Percentiles rank a stretch among this genome's conserved stretches.
These are phyloP conservation scores for Trichoderma reesei DNA, from an alignment of 495 filamentous ascomycete species.

Conservation along the genomic window DNA sequence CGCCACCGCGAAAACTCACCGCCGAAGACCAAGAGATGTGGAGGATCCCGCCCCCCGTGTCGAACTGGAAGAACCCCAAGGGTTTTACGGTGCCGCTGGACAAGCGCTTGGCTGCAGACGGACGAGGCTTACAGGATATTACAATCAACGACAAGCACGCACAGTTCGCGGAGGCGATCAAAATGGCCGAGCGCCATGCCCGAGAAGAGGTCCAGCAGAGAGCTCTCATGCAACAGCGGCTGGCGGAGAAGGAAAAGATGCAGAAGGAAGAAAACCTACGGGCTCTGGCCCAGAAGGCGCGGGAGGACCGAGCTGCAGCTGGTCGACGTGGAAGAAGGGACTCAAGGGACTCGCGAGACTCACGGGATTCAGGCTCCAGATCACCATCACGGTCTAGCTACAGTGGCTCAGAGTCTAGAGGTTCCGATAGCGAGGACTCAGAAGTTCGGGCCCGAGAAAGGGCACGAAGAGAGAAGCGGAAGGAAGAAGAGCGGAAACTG, in stretches of 20 bases:
- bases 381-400: slow-evolving; percentile 41
- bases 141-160: slow-evolving; percentile 99
- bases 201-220: slow-evolving; percentile 91
- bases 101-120: slow-evolving; percentile 94
- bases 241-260: slow-evolving; percentile 92
- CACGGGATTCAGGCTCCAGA: slow-evolving; percentile 27
- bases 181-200: slow-evolving; percentile 89
- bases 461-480: slow-evolving; percentile 64
- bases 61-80: slow-evolving; percentile 99
- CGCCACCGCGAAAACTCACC: slow-evolving; percentile 86
- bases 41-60: slow-evolving; percentile 90
- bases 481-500: slow-evolving; percentile 78
- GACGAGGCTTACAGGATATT: slow-evolving; percentile 84
- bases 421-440: slow-evolving; percentile 56
- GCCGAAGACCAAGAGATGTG: slow-evolving; percentile 96
- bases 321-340: slow-evolving; percentile 35
- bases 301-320: slow-evolving; percentile 60
- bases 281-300: slow-evolving; percentile 79
- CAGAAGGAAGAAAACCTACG: slow-evolving; percentile 92
- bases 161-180: slow-evolving; percentile 87
- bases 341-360: slow-evolving; percentile 20
- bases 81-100: slow-evolving; percentile 95
- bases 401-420: slow-evolving; percentile 43
- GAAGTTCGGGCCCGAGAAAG: slow-evolving; percentile 66
- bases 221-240: slow-evolving; percentile 86